Conservation (phyloP, 1,284 basidiomycete genomes). For the Cystobasidium pallidum region DNA sequence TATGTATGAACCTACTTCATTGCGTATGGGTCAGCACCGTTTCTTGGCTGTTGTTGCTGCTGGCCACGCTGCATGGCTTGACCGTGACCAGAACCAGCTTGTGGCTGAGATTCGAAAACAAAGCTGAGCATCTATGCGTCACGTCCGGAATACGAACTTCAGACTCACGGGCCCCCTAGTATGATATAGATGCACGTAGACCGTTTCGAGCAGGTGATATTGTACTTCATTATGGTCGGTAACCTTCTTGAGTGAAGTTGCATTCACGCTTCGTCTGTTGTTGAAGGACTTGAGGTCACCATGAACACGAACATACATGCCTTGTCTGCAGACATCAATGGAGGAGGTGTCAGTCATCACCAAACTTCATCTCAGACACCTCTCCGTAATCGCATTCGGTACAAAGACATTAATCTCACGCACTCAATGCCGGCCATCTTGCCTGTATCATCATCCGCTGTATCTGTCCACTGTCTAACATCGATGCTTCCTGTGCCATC, state of each 20-base stretch:
- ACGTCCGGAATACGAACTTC: slow-evolving; percentile 2
- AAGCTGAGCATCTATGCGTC: not conserved
- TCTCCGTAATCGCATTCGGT: too few species aligned
- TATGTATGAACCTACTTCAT: slow-evolving; percentile 22
- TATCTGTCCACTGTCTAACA: slow-evolving; percentile 84
- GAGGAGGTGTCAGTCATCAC: not conserved
- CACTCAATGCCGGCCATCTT: slow-evolving; percentile 60
- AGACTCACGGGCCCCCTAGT: slow-evolving; percentile 15
- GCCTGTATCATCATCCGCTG: slow-evolving; percentile 63
- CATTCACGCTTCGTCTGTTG: slow-evolving; percentile 78
- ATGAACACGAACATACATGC: slow-evolving; percentile 78
- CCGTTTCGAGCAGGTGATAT: slow-evolving; percentile 72
- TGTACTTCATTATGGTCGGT: slow-evolving; percentile 78
- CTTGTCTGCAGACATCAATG: slow-evolving; percentile 62
- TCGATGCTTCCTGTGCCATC: slow-evolving; percentile 90
- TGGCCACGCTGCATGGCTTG: slow-evolving; percentile 20
- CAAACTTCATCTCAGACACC: not conserved
- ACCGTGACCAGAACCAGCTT: slow-evolving; percentile 5
- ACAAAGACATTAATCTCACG: slow-evolving; percentile 54
- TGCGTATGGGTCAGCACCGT: slow-evolving; percentile 29
- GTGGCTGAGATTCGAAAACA: slow-evolving; percentile 1
- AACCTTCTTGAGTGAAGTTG: slow-evolving; percentile 70
- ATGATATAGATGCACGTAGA: slow-evolving; percentile 60
- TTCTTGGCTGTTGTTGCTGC: slow-evolving; percentile 26
- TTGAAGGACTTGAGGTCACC: slow-evolving; percentile 88